Evolutionary conservation across 352 stramenopile species (phyloP), one percentile per base, ranked within the genome.

Genomic region (Phytophthora fragariae): DNA sequence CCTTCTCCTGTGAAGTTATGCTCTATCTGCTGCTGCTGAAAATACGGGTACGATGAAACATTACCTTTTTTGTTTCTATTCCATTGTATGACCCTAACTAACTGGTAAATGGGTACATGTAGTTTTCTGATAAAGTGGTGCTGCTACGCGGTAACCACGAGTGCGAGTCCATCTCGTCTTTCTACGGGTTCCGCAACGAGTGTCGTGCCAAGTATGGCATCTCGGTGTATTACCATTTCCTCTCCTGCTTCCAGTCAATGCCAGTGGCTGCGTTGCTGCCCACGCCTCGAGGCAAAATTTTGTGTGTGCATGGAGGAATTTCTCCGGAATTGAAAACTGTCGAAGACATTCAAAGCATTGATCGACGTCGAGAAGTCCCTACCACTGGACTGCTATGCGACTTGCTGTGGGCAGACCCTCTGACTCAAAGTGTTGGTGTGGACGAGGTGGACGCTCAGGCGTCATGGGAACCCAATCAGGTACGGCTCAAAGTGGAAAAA

Each of bases 101-200:
- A 66, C n/a, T 41, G 1, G 37, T 0, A 31, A 31, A 31, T 31
- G 27, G 27, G 27, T 31, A 31, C 27, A 31, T 31, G 11, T 68
- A 90, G 79, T 91, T 86, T 71, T 68, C 82, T 0, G 73, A 75
- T 14, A 91, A 90, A 49, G 82, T 96, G 1, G 72, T 92, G 24
- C 54, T 94, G 19, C 74, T 96, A 33, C 87, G 89, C 12, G 89
- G 87, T 27, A 96, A 96, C 59, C 87, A 96, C 74, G 87, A 96
- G 60, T 96, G 87, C 53, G 89, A 96, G 76, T 90, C 87, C 19
- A 93, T 96, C 56, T 96, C 89, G 35, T 92, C 86, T 17, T 94
- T 94, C 62, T 96, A 96, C 59, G 89, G 89, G 24, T 96, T 96
- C 57, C 86, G 89, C 33, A 83, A 82, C 41, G 89, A 96, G 79